These are phyloP conservation scores for Chytriomyces sp. DNA, from an alignment of 192 early-diverging fungal genomes.

Conservation along the genomic window DNA sequence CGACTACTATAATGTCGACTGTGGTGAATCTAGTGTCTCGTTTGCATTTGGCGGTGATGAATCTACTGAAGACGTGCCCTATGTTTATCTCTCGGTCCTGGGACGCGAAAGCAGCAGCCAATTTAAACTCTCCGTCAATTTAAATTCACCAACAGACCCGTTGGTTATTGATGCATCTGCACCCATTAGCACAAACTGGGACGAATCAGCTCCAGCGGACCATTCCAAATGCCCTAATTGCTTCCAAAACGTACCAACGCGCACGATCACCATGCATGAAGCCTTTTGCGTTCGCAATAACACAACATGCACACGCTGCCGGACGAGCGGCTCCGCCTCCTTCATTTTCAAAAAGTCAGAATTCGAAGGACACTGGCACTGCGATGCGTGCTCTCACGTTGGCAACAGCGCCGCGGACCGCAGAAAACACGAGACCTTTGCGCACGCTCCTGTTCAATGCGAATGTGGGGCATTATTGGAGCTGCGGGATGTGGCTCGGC, in stretches of 20 bases:
- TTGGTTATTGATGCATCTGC: neutral
- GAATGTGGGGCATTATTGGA: constrained; percentile 48
- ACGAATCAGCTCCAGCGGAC: too few species aligned
- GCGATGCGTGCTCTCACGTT: constrained; percentile 60
- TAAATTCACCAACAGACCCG: too few species aligned
- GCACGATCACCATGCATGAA: constrained; percentile 67
- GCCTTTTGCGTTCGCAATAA: constrained; percentile 85
- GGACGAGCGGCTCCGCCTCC: constrained; percentile 1
- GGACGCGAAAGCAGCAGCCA: neutral
- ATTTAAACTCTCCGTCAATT: neutral
- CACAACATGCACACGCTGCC: constrained; percentile 64
- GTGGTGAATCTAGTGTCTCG: constrained; percentile 1
- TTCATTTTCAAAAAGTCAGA: constrained; percentile 70
- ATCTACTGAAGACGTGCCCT: neutral
- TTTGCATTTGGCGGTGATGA: constrained; percentile 5
- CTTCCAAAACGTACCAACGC: constrained; percentile 61
- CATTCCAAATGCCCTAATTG: constrained; percentile 71
- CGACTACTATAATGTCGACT: constrained; percentile 31
- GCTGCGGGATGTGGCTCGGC: constrained; percentile 46
- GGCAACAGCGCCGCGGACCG: constrained; percentile 47
- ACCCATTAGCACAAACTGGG: too few species aligned
- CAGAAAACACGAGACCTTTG: constrained; percentile 69
- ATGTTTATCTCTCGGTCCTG: constrained; percentile 17
- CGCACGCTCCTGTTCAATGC: constrained; percentile 65
- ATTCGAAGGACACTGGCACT: constrained; percentile 80